These are phyloP conservation scores for Fusarium sp. DNA, from an alignment of 2,329 filamentous ascomycete genomes.

Conservation along the genomic window DNA sequence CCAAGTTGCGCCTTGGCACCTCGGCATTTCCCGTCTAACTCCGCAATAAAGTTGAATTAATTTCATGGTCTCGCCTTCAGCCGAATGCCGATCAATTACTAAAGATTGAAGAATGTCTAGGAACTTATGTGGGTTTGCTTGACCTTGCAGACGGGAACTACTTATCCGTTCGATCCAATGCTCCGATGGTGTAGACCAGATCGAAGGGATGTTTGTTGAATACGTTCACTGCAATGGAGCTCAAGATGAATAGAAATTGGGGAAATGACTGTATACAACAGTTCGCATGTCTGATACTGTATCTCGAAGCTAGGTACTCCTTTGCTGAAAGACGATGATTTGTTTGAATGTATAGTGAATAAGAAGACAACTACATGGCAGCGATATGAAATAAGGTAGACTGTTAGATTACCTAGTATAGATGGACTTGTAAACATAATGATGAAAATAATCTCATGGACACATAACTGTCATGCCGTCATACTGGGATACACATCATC, in stretches of 20 bases:
- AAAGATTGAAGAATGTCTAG: not conserved
- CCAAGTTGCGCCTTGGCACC: not conserved
- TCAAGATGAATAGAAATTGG: not conserved
- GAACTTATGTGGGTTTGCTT: not conserved
- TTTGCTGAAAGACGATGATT: not conserved
- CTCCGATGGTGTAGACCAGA: not conserved
- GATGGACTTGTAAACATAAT: not conserved
- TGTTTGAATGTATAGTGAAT: not conserved
- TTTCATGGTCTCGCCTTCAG: not conserved
- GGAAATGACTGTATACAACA: not conserved
- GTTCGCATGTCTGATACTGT: not conserved
- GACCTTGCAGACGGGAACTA: not conserved
- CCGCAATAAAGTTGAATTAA: not conserved
- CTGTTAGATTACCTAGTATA: not conserved
- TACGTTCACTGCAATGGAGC: not conserved
- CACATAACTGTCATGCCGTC: not conserved
- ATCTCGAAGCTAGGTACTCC: not conserved
- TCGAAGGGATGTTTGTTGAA: not conserved
- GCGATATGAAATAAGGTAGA: not conserved
- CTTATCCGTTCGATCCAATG: not conserved
- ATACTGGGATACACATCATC: not conserved
- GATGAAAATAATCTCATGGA: not conserved
- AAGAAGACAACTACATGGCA: not conserved
- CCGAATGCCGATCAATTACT: not conserved
- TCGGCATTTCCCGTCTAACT: not conserved